Evolutionary conservation across 1,284 basidiomycete species (phyloP), one percentile per base, ranked within the genome.

Genomic region (Farysia itapuensis): DNA sequence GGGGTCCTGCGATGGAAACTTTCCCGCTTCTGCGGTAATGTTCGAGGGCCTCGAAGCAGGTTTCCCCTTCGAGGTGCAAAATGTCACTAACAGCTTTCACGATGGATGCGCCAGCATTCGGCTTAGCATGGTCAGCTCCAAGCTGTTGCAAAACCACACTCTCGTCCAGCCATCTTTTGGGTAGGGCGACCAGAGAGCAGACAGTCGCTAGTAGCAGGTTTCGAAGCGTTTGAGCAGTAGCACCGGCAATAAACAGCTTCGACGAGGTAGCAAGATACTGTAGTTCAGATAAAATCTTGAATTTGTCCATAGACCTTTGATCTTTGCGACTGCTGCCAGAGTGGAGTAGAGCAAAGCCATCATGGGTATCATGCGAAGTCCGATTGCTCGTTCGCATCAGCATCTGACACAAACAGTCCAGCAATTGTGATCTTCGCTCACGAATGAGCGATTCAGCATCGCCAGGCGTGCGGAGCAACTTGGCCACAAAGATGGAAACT

Each of bases 301-400:
- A n/a, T n/a, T n/a, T n/a, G n/a, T n/a, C n/a, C n/a, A n/a, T n/a
- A n/a, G n/a, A n/a, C n/a, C n/a, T n/a, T 18, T 52, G 52, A 16
- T 63, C 44, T 6, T 39, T 42, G 6, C 26, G 39, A n/a, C 43
- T 35, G 3, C 47, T 34, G 31, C 43, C 40, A 29, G 48, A 48
- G 52, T 48, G 49, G 41, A 35, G 41, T 23, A 45, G 45, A 9
- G 46, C 49, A 8, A 64, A 45, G 4, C 60, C 60, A 23, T 64
- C 60, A 29, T 53, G 52, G 25, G 53, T 40, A 1, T 40, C 29
- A 11, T 49, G 42, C 14, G 32, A 37, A 9, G 35, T 16, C 1
- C n/a, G 2, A 14, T 36, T 40, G 22, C 26, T 24, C n/a, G 52
- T 29, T 9, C 48, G 29, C 8, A 19, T 13, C 18, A 63, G 30